A percentile compares a stretch with the other conserved stretches of the same genome.
These are phyloP conservation scores for Syzygium grande DNA, from an alignment of 345 rosid species.

Conservation along the genomic window DNA sequence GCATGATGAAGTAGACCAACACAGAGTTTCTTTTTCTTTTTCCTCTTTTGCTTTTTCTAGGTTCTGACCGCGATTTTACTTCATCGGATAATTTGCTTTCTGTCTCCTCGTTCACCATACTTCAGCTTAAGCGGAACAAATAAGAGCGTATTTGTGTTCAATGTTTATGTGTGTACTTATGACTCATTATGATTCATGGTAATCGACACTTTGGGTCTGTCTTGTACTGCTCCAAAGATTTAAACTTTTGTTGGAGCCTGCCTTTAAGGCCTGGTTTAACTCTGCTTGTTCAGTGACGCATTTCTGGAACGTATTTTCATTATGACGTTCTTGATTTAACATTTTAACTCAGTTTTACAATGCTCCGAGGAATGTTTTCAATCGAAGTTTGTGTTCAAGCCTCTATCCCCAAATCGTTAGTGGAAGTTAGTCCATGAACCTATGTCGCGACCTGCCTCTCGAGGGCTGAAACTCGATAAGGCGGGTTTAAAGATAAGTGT, in stretches of 20 bases:
- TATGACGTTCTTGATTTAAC: conserved; percentile 3
- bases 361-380: conserved; percentile 72
- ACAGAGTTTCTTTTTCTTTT: background rate
- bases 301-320: background rate
- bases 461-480: too few species aligned
- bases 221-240: background rate
- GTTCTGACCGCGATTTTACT: background rate
- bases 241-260: too few species aligned
- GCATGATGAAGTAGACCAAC: too few species aligned
- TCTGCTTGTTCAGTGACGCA: background rate
- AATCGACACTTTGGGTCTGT: background rate
- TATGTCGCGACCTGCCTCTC: too few species aligned
- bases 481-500: too few species aligned
- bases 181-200: background rate
- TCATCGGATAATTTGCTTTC: background rate
- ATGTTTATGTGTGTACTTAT: background rate
- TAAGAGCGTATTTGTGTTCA: background rate
- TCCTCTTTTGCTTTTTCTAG: accelerated
- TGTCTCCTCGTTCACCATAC: background rate
- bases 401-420: conserved; percentile 52
- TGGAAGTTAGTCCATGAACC: conserved; percentile 84
- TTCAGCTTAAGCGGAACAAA: background rate
- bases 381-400: conserved; percentile 78
- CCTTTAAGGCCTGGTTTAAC: background rate
- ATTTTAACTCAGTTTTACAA: conserved; percentile 53